These are phyloP conservation scores for Xylaria castorea DNA, from an alignment of 495 filamentous ascomycete species.

Conservation along the genomic window DNA sequence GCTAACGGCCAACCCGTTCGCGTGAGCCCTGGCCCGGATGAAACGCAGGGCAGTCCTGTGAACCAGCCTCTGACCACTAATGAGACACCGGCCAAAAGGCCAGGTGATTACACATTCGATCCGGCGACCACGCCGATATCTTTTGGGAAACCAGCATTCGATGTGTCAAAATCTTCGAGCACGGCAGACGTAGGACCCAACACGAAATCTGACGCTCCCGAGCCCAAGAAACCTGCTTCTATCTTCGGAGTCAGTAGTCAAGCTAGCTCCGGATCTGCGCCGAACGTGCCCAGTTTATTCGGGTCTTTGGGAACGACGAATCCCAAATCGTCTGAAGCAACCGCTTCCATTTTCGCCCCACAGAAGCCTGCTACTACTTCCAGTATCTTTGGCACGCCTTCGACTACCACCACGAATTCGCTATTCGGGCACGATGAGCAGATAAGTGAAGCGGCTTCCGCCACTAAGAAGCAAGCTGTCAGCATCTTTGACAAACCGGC, in stretches of 20 bases:
- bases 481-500: constrained; percentile 23
- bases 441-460: constrained; percentile 37
- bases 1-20: constrained; percentile 41
- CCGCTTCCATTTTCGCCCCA: constrained; percentile 19
- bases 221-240: constrained; percentile 25
- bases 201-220: constrained; percentile 21
- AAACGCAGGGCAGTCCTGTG: constrained; percentile 14
- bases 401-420: constrained; percentile 9
- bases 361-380: constrained; percentile 28
- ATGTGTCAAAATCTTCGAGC: constrained; percentile 24
- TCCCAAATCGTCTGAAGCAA: constrained; percentile 19
- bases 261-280: constrained; percentile 25
- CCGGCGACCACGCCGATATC: constrained; percentile 40
- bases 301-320: constrained; percentile 7
- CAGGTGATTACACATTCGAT: constrained; percentile 45
- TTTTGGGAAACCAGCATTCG: constrained; percentile 29
- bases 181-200: constrained; percentile 12
- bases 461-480: constrained; percentile 35
- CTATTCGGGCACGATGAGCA: constrained; percentile 33
- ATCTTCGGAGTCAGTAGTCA: constrained; percentile 32
- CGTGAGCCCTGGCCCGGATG: constrained; percentile 50
- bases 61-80: constrained; percentile 18
- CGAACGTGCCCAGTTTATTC: constrained; percentile 29
- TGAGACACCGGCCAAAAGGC: constrained; percentile 37
- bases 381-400: constrained; percentile 29